A percentile compares a stretch with the other conserved stretches of the same genome.
These are phyloP conservation scores for Pleurotus tuoliensis DNA, from an alignment of 768 basidiomycete genomes.

Conservation along the genomic window DNA sequence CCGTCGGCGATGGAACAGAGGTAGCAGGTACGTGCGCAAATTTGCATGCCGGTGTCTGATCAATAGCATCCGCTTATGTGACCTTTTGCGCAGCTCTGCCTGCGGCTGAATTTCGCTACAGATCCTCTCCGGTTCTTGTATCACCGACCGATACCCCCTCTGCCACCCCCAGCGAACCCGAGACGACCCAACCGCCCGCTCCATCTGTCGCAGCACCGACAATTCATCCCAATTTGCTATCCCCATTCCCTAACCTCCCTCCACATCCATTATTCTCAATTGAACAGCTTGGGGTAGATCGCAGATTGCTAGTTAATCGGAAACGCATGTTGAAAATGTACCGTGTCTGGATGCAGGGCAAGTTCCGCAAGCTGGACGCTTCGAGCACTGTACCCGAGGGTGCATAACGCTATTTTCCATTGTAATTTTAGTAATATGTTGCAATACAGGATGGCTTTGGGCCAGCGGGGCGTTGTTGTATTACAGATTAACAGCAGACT, in stretches of 20 bases:
- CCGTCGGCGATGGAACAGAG: constrained; percentile 12
- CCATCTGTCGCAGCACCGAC: constrained; percentile 1
- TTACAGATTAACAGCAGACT: neutral
- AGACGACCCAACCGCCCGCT: constrained; percentile 7
- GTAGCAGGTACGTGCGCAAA: neutral
- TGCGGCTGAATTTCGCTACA: too few relatives aligned
- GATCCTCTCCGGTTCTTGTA: neutral
- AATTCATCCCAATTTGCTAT: constrained; percentile 38
- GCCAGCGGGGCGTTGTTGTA: neutral
- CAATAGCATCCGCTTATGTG: too few relatives aligned
- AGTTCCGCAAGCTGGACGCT: constrained; percentile 56
- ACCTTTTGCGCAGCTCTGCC: too few relatives aligned
- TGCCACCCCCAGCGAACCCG: neutral
- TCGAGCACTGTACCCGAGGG: neutral
- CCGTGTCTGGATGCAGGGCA: constrained; percentile 91
- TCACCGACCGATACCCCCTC: constrained; percentile 1
- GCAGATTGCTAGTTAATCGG: constrained; percentile 87
- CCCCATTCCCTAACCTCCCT: constrained; percentile 25
- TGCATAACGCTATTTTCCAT: neutral
- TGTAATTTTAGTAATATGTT: neutral
- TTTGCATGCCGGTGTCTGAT: too few relatives aligned
- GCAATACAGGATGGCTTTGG: neutral
- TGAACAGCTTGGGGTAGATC: constrained; percentile 86
- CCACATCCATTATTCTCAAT: constrained; percentile 68
- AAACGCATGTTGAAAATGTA: constrained; percentile 98